Base-by-base conservation (phyloP, 2,329 filamentous ascomycete species). In the Fonsecaea pugnacius region DNA sequence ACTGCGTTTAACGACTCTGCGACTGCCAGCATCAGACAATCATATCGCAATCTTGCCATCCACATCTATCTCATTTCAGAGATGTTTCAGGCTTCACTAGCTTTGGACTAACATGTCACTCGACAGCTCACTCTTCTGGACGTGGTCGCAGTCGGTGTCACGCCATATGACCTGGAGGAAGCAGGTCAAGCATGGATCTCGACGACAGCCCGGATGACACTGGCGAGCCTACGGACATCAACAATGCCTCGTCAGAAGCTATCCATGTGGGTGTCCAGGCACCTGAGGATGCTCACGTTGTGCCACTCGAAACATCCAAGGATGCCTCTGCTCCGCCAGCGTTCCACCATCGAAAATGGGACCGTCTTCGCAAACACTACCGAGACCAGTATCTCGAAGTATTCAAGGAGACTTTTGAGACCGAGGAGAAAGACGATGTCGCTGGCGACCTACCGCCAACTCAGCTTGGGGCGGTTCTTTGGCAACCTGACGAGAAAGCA, bases 401-500 rank as follows among this genome's bases (percentile, higher is more conserved):
- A 1, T 75, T 86, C 33, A 88, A 90, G 68, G 75, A 78, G 24
- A 83, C 86, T 32, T 86, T 89, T 59, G 78, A 79, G 30, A 0
- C 72, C 75, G 38, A 5, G 7, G 12, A 75, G 75, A 18, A 73
- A 76, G 63, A 70, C 32, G 35, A 52, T n/a, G 21, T 30, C 38
- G 40, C 18, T 18, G 43, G 12, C 6, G 33, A 68, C 1, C 35
- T 68, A 8, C 46, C 32, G 14, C 64, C 75, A 58, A 71, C 72
- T 51, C 90, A 92, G 71, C 78, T 92, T 57, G 92, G 92, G 24
- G 81, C 86, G 30, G 87, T 88, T 0, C 70, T 77, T 10, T 98
- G 94, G 94, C 87, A 85, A 0, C 66, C 83, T 0, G 70, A 78
- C 1, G 93, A 97, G 72, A 96, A 96, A 73, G 79, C 83, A 1